Base-by-base conservation (phyloP, 2,329 filamentous ascomycete genomes). In the Ploettnerulaceae sp. region DNA sequence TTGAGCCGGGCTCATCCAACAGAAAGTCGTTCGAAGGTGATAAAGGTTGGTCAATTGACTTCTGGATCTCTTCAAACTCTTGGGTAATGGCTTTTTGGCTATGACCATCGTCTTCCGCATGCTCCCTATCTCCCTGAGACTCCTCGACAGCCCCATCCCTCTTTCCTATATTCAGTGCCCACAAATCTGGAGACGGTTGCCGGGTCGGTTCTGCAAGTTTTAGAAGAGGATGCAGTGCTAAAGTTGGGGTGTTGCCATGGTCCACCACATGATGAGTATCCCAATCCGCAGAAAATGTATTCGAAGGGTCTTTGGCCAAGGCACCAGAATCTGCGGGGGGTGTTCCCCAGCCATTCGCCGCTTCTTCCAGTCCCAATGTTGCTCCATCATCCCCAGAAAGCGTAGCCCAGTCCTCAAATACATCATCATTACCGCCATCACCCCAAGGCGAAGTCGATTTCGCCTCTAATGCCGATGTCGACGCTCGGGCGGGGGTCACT, bases 121-220 rank as follows among this genome's bases (percentile, higher is more conserved):
- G 7, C 1, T 40, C 6, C 15, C 24, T 6, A 7, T 2, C 12
- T 8, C 21, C 21, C 17, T 20, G 15, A n/a, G 12, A 35, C 3
- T 14, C 15, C 18, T 48, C 36, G 5, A 5, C 4, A 31, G 34
- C 31, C n/a, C 34, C 18, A 8, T 37, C 39, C 12, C 43, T 21
- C 1, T 26, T 32, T 18, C 31, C 17, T 20, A 48, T 39, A 8
- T 40, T 32, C 7, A 47, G 51, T 31, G 48, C 54, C 63, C 59
- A 65, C 14, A 59, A 59, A 55, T 63, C 60, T 5, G 58, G 56
- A 11, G 60, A 58, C 20, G 55, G 51, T 33, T 58, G 53, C 42
- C 57, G 55, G 9, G 32, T 20, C 34, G 50, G 37, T 12, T 45
- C 39, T 18, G 21, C 20, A 45, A 38, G 12, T n/a, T 52, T 48